Percentiles rank a stretch among this genome's conserved stretches.
These are phyloP conservation scores for Ophidiomyces ophidiicola DNA, from an alignment of 2,329 filamentous ascomycete species.

Conservation along the genomic window DNA sequence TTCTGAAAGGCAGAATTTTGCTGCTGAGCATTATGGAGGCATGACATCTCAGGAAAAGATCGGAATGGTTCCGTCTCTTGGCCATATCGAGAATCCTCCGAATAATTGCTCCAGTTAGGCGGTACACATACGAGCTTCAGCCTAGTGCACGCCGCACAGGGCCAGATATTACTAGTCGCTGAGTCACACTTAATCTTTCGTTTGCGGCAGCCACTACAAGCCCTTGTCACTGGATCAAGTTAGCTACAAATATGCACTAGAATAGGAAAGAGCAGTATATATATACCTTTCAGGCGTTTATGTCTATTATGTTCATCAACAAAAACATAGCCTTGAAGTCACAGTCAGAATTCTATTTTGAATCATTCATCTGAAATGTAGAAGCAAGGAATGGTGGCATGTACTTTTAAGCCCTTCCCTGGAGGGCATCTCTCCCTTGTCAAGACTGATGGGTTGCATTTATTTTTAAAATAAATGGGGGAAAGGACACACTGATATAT, in stretches of 20 bases:
- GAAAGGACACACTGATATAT: too few species aligned
- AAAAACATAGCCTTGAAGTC: constrained; percentile 76
- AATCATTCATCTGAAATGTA: too few species aligned
- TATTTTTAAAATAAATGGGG: constrained; percentile 33
- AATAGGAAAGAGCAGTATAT: not conserved
- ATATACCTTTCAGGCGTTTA: constrained; percentile 80
- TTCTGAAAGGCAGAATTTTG: not conserved
- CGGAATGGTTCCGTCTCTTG: not conserved
- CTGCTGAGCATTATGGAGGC: not conserved
- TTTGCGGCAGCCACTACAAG: constrained; percentile 86
- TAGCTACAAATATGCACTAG: not conserved
- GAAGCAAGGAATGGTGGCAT: not conserved
- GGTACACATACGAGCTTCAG: constrained; percentile 88
- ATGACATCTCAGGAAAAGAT: not conserved
- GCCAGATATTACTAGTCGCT: constrained; percentile 93
- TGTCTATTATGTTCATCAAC: constrained; percentile 98
- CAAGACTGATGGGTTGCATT: constrained; percentile 66
- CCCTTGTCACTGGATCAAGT: constrained; percentile 68
- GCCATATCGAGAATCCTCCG: not conserved
- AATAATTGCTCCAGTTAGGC: constrained; percentile 43
- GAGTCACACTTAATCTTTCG: constrained; percentile 98
- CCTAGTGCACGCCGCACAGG: constrained; percentile 83
- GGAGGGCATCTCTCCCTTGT: constrained; percentile 50
- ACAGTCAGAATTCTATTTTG: constrained; percentile 14
- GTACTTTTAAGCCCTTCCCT: constrained; percentile 75